phyloP scores from a whole-genome alignment of 2,329 filamentous ascomycete species.

The Sodiomyces alkalinus region DNA sequence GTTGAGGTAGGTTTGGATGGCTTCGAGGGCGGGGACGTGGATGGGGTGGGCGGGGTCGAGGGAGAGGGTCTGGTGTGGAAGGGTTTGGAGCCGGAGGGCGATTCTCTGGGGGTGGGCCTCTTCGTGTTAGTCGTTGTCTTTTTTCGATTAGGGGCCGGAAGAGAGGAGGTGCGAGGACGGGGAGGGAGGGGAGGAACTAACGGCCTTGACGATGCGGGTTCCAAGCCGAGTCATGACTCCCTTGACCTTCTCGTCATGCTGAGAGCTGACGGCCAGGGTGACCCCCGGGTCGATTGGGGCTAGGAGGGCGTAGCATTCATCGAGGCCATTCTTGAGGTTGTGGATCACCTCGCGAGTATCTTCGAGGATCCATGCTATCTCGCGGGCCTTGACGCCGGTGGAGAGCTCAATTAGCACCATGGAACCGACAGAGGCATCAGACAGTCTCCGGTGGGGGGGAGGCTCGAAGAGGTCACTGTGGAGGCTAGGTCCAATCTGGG shows the following conservation, averaged over 20 bases:
- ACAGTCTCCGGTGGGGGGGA: neutral
- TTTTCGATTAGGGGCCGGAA: neutral
- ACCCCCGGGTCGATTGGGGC: slow-evolving; percentile 73
- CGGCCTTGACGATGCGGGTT: slow-evolving; percentile 80
- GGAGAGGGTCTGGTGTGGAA: slow-evolving; percentile 34
- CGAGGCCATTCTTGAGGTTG: slow-evolving; percentile 49
- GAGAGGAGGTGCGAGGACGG: too few species aligned
- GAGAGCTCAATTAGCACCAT: slow-evolving; percentile 15
- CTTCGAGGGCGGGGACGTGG: slow-evolving; percentile 53
- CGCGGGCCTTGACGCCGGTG: slow-evolving; percentile 25
- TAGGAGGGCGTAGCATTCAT: slow-evolving; percentile 79
- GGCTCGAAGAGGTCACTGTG: too few species aligned
- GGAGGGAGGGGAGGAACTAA: slow-evolving; percentile 25
- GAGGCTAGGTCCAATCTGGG: neutral
- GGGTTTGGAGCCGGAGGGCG: slow-evolving; percentile 59
- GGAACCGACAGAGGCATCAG: neutral
- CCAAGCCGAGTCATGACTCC: slow-evolving; percentile 84
- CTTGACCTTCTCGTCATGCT: slow-evolving; percentile 79
- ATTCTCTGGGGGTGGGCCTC: slow-evolving; percentile 43
- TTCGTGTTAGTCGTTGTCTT: neutral
- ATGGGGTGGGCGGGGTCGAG: slow-evolving; percentile 34
- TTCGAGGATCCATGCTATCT: slow-evolving; percentile 38
- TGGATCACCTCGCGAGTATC: slow-evolving; percentile 32
- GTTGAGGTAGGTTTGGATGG: slow-evolving; percentile 63
- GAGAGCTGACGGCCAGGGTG: slow-evolving; percentile 78